A percentile compares a stretch with the other conserved stretches of the same genome.
phyloP scores from a whole-genome alignment of 1,139 yeast species.

The Pichia sp. region DNA sequence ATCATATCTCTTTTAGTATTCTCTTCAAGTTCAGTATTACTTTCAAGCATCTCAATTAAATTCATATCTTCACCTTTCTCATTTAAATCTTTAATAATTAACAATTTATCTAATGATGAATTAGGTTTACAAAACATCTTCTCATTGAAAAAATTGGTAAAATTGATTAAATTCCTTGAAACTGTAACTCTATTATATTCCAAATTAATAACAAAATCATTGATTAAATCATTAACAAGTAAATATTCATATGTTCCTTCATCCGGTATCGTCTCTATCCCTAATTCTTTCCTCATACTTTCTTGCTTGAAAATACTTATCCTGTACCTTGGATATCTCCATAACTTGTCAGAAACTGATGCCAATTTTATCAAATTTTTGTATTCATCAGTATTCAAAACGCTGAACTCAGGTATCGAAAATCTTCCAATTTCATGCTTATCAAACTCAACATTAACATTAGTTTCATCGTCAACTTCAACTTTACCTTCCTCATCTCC shows the following conservation, averaged over 20 bases:
- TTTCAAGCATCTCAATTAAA: constrained; percentile 27
- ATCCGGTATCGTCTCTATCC: constrained; percentile 68
- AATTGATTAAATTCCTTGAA: constrained; percentile 69
- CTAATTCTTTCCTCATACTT: constrained; percentile 21
- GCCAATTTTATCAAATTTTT: constrained; percentile 26
- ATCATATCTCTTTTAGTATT: constrained; percentile 26
- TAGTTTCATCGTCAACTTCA: constrained; percentile 22
- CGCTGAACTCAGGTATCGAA: constrained; percentile 39
- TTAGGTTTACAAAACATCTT: constrained; percentile 79
- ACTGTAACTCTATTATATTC: constrained; percentile 88
- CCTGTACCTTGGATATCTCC: constrained; percentile 52
- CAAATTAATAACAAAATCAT: constrained; percentile 68
- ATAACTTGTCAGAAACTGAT: constrained; percentile 37
- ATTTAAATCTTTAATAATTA: constrained; percentile 28
- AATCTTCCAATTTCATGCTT: constrained; percentile 41
- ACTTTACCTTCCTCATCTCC: constrained; percentile 28
- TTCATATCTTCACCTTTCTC: constrained; percentile 28
- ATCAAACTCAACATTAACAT: neutral
- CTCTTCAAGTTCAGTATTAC: constrained; percentile 29
- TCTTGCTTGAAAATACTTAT: constrained; percentile 57
- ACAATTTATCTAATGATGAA: constrained; percentile 66
- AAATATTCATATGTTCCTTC: constrained; percentile 52
- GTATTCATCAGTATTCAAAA: constrained; percentile 26
- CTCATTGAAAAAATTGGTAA: constrained; percentile 66
- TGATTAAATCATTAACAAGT: constrained; percentile 65